phyloP scores from a whole-genome alignment of 192 early-diverging fungal genomes.

The Entomortierella lignicola region DNA sequence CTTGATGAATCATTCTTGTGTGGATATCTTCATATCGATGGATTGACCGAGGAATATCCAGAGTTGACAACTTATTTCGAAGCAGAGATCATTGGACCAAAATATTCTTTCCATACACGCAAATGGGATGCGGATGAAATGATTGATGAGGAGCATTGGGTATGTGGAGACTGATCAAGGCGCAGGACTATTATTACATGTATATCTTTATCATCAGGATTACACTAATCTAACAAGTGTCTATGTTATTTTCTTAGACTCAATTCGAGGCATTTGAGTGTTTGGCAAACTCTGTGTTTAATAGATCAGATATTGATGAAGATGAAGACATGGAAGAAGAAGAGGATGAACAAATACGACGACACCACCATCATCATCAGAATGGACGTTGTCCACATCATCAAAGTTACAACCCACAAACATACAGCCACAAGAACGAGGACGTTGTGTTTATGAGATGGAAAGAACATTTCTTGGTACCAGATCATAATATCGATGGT shows the following conservation, averaged over 20 bases:
- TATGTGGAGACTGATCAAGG: slow-evolving; percentile 34
- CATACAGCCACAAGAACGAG: slow-evolving; percentile 59
- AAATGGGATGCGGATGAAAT: slow-evolving; percentile 87
- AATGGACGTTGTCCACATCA: slow-evolving; percentile 14
- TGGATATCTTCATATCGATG: slow-evolving; percentile 87
- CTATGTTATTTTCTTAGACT: slow-evolving; percentile 34
- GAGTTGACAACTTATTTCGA: slow-evolving; percentile 89
- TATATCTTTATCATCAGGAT: too few relatives aligned
- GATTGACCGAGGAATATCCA: slow-evolving; percentile 82
- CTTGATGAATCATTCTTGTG: slow-evolving; percentile 76
- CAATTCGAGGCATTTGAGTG: slow-evolving; percentile 62
- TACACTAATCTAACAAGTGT: neutral
- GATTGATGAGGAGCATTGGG: slow-evolving; percentile 84
- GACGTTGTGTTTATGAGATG: slow-evolving; percentile 90
- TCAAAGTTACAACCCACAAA: slow-evolving; percentile 51
- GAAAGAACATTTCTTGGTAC: slow-evolving; percentile 93
- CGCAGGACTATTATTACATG: neutral
- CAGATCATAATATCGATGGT: slow-evolving; percentile 80
- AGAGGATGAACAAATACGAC: too few relatives aligned
- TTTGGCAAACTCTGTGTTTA: slow-evolving; percentile 28
- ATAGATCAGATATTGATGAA: slow-evolving; percentile 8
- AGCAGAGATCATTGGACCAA: slow-evolving; percentile 86
- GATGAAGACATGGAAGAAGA: slow-evolving; percentile 1
- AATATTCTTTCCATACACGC: slow-evolving; percentile 80
- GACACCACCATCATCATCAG: too few relatives aligned